phyloP scores from a whole-genome alignment of 768 basidiomycete species.

The Gelatoporia subvermispora region DNA sequence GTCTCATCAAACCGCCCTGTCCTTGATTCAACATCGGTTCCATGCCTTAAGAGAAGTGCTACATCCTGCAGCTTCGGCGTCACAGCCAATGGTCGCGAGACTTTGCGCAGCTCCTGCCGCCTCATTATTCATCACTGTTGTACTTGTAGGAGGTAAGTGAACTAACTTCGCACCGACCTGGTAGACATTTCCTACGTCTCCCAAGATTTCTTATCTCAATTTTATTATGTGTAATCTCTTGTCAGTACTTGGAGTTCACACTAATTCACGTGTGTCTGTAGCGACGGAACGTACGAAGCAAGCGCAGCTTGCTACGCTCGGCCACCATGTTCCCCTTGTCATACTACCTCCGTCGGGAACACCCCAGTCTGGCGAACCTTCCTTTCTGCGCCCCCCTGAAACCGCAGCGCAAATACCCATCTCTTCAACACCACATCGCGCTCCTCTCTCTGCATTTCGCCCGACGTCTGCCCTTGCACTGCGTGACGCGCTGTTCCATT shows the following conservation, averaged over 20 bases:
- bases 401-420: background rate
- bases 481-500: constrained; percentile 56
- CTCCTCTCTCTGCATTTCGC: constrained; percentile 44
- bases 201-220: too few species aligned
- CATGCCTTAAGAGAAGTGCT: constrained; percentile 47
- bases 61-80: constrained; percentile 34
- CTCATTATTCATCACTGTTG: constrained; percentile 44
- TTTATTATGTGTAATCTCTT: too few species aligned
- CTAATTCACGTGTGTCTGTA: too few species aligned
- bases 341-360: constrained; percentile 33
- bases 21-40: constrained; percentile 54
- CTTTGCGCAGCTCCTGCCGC: constrained; percentile 55
- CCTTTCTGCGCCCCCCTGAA: background rate
- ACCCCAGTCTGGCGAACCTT: background rate
- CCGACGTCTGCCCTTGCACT: constrained; percentile 49
- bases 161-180: too few species aligned
- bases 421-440: constrained; percentile 7
- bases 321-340: constrained; percentile 53
- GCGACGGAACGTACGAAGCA: constrained; percentile 27
- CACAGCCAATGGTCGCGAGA: constrained; percentile 49
- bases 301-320: constrained; percentile 43
- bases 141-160: background rate
- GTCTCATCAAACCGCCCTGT: constrained; percentile 21
- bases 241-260: too few species aligned
- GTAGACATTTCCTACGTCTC: too few species aligned